Base-by-base conservation (phyloP, 2,329 filamentous ascomycete genomes). In the Arthrobotrys megalospora region DNA sequence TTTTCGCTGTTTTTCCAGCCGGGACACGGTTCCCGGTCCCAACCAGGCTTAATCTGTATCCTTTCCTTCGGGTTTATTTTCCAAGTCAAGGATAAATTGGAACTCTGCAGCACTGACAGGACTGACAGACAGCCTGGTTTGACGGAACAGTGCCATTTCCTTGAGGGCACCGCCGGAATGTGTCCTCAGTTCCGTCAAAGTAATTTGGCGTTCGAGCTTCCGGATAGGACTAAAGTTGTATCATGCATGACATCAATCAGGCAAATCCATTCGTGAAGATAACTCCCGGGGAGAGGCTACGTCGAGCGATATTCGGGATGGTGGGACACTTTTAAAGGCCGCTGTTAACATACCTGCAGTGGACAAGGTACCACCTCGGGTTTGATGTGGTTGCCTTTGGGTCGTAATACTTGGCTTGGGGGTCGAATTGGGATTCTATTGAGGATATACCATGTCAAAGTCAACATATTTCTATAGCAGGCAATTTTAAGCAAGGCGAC, bases 291-390 rank as follows among this genome's bases (percentile, higher is more conserved):
- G 55, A 36, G 41, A 65, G 69, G 32, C 41, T 76, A 45, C 53
- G 63, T 50, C 52, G 62, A 73, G 48, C 38, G 50, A 63, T 63
- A 73, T 60, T 58, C 64, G 69, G 68, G 68, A 55, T 41, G 45
- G 16, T 72, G 58, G 38, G 19, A 70, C 21, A n/a, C 34, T n/a
- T 55, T 52, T 28, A 53, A 36, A 38, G 66, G 48, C 38, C 65
- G 47, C 65, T 72, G 65, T 66, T 50, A 34, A 65, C 69, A 65
- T 71, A 78, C 75, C 75, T 71, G 75, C 75, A 78, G 79, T 96
- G 92, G 0, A 98, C 96, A 16, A 96, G 89, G 66, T 91, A 93
- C 96, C 96, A 99, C 82, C 90, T 93, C 0, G 91, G 92, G 63
- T 91, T 89, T 1, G 89, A 87, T 67, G 88, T 86, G 80, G 89